Evolutionary conservation across 495 filamentous ascomycete genomes (phyloP).

Genomic region (Geoglossum glabrum): DNA sequence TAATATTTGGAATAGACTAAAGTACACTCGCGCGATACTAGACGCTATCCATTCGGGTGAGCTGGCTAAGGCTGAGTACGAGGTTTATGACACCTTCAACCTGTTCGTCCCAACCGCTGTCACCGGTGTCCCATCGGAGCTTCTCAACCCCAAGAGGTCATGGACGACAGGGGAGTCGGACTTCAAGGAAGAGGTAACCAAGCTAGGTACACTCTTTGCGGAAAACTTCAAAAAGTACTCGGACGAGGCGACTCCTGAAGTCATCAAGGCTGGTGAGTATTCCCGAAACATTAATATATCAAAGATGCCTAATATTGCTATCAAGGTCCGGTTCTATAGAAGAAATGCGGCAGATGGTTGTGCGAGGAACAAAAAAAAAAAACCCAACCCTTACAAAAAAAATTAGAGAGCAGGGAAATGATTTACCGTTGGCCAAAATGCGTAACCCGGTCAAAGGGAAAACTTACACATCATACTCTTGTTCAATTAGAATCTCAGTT

Average conservation of each 20-base stretch:
- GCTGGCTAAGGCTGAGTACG: constrained; percentile 76
- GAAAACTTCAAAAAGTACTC: constrained; percentile 97
- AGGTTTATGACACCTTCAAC: constrained; percentile 93
- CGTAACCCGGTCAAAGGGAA: background rate
- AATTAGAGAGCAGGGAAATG: background rate
- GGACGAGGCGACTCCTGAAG: constrained; percentile 68
- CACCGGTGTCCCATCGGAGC: constrained; percentile 66
- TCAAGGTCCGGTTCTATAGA: background rate
- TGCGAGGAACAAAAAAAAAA: background rate
- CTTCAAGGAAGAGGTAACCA: constrained; percentile 73
- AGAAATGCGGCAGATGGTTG: background rate
- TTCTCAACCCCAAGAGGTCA: constrained; percentile 82
- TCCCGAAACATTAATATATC: background rate
- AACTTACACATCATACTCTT: background rate
- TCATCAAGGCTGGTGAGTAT: constrained; percentile 44
- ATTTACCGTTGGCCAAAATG: background rate
- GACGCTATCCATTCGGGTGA: constrained; percentile 95
- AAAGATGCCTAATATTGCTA: background rate
- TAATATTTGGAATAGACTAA: constrained; percentile 27
- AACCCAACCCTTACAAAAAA: background rate
- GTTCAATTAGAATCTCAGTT: background rate
- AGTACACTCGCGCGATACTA: constrained; percentile 96
- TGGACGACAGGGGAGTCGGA: constrained; percentile 62
- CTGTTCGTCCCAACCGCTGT: constrained; percentile 76
- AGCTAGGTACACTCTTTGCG: constrained; percentile 69